Conservation (phyloP, 2,329 filamentous ascomycete species). For the Coniochaeta ligniaria region DNA sequence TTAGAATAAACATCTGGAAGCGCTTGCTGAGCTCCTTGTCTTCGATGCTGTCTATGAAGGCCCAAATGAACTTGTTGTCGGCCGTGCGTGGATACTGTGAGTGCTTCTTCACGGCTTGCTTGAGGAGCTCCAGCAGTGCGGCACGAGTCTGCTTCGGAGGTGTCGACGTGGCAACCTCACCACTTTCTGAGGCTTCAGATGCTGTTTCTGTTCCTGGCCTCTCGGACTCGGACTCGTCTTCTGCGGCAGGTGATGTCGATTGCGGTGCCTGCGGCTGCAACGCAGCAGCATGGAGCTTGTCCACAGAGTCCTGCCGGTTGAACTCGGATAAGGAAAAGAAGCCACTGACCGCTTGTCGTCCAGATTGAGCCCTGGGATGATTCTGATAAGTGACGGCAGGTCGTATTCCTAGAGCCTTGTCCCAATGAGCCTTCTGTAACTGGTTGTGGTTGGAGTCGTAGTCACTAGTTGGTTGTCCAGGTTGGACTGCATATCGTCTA, state of each 20-base stretch:
- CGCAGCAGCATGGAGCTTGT: not conserved
- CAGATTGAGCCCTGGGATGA: not conserved
- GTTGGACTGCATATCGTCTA: not conserved
- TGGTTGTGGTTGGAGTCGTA: not conserved
- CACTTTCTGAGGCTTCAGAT: not conserved
- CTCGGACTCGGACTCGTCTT: not conserved
- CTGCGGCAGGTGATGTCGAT: not conserved
- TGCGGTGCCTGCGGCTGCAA: not conserved
- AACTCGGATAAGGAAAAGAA: not conserved
- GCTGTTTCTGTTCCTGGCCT: not conserved
- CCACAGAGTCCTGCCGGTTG: not conserved
- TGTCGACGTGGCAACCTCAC: not conserved
- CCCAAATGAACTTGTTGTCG: constrained; percentile 4
- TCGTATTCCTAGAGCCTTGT: not conserved
- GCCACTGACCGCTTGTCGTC: not conserved
- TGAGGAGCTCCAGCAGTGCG: not conserved
- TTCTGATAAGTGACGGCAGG: not conserved
- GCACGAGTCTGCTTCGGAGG: not conserved
- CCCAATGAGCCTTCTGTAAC: not conserved
- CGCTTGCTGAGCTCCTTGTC: not conserved
- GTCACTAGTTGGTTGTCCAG: not conserved
- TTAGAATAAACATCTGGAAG: not conserved
- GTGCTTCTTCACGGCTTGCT: not conserved
- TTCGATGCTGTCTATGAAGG: not conserved
- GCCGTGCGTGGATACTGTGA: no score